phyloP scores from a whole-genome alignment of 495 filamentous ascomycete species.

The Schizothecium vesticola region DNA sequence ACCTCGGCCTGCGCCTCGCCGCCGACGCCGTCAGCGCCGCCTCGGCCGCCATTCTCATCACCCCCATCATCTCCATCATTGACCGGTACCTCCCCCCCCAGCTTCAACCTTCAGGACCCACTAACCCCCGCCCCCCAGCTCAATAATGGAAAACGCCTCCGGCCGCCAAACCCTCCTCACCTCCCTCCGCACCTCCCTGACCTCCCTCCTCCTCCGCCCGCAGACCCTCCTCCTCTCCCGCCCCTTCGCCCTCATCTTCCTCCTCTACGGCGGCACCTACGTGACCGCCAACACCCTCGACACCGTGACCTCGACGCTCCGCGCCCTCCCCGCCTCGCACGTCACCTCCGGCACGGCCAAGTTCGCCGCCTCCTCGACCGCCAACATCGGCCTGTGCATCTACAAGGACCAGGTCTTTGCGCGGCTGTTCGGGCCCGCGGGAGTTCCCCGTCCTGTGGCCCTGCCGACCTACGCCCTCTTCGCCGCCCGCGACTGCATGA shows the following conservation, averaged over 20 bases:
- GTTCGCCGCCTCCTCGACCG: constrained; percentile 73
- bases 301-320: constrained; percentile 64
- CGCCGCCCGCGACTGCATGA: constrained; percentile 77
- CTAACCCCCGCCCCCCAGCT: constrained; percentile 43
- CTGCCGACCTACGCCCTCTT: constrained; percentile 71
- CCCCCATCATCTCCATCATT: constrained; percentile 85
- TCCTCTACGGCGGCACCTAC: constrained; percentile 87
- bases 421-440: constrained; percentile 64
- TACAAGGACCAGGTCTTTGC: constrained; percentile 91
- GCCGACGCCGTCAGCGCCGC: constrained; percentile 72
- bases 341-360: constrained; percentile 72
- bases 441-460: constrained; percentile 49
- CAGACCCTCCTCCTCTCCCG: constrained; percentile 66
- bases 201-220: constrained; percentile 61
- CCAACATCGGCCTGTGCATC: constrained; percentile 86
- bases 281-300: constrained; percentile 85
- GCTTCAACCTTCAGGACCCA: not conserved
- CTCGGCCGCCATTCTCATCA: constrained; percentile 73
- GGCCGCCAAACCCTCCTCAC: constrained; percentile 65
- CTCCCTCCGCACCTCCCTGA: constrained; percentile 61
- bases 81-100: constrained; percentile 59
- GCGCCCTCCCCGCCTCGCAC: constrained; percentile 46
- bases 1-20: constrained; percentile 60
- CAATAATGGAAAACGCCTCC: constrained; percentile 93
- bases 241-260: constrained; percentile 82